Percentiles rank a stretch among this genome's conserved stretches.
phyloP scores from a whole-genome alignment of 2,329 filamentous ascomycete genomes.

The Aspergillus intermedius region DNA sequence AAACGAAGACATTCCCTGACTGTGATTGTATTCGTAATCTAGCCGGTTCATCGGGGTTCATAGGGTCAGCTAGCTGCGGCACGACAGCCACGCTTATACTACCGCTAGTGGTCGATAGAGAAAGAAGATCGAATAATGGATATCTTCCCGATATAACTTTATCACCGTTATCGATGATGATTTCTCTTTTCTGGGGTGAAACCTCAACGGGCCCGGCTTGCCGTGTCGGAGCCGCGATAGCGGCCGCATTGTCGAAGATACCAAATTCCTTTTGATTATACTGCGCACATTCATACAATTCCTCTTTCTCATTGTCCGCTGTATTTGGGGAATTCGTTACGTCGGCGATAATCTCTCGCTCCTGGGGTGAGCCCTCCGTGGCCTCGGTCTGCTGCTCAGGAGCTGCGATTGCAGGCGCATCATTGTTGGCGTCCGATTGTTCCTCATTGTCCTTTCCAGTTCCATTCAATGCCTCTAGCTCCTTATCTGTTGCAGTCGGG shows the following conservation, averaged over 20 bases:
- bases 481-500: too few relatives aligned
- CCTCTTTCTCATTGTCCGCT: too few relatives aligned
- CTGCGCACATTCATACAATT: too few relatives aligned
- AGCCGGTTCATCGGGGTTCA: slow-evolving; percentile 20
- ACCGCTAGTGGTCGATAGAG: slow-evolving; percentile 24
- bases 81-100: slow-evolving; percentile 22
- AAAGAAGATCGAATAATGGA: slow-evolving; percentile 26
- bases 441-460: too few relatives aligned
- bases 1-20: slow-evolving; percentile 22
- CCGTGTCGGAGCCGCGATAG: background rate
- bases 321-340: too few relatives aligned
- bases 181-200: slow-evolving; percentile 7
- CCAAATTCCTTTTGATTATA: too few relatives aligned
- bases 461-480: too few relatives aligned
- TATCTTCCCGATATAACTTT: slow-evolving; percentile 22
- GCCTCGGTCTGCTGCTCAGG: too few relatives aligned
- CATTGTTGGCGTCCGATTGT: too few relatives aligned
- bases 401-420: too few relatives aligned
- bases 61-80: slow-evolving; percentile 25
- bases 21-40: slow-evolving; percentile 18
- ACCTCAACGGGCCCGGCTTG: background rate
- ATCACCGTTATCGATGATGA: slow-evolving; percentile 12
- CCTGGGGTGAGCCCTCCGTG: too few relatives aligned
- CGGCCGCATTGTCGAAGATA: background rate
- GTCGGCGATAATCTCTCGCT: too few relatives aligned